Percentiles rank a stretch among this genome's conserved stretches.
Conservation (phyloP, 768 basidiomycete species). For the Mrakia hoshinonis region DNA sequence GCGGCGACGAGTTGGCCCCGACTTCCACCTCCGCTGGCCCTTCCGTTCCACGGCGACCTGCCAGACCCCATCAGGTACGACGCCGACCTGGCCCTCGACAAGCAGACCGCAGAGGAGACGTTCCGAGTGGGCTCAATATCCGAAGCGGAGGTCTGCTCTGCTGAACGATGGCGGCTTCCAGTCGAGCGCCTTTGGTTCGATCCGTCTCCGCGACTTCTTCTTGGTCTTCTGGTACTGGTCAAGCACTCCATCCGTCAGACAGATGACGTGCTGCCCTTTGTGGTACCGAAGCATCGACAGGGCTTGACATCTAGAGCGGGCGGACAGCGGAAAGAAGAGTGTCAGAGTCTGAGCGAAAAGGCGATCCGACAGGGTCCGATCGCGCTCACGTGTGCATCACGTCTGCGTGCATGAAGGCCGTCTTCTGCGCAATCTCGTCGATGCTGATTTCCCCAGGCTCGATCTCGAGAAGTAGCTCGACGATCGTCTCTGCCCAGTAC, state of each 20-base stretch:
- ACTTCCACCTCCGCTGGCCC: too few species aligned
- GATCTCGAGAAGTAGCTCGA: slow-evolving; percentile 64
- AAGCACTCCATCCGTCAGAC: slow-evolving; percentile 77
- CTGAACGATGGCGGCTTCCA: slow-evolving; percentile 97
- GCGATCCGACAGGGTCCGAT: too few species aligned
- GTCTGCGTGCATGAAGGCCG: slow-evolving; percentile 87
- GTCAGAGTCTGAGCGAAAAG: too few species aligned
- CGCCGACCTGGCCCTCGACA: too few species aligned
- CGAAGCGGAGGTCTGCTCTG: slow-evolving; percentile 75
- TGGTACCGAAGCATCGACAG: slow-evolving; percentile 91
- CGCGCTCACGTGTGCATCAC: slow-evolving; percentile 98
- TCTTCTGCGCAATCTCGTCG: slow-evolving; percentile 94
- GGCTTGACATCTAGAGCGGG: slow-evolving; percentile 67
- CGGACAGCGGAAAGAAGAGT: background rate
- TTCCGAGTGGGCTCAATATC: slow-evolving; percentile 34
- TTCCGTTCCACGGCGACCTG: too few species aligned
- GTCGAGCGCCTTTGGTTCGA: slow-evolving; percentile 66
- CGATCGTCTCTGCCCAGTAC: slow-evolving; percentile 95
- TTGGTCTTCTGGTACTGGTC: slow-evolving; percentile 81
- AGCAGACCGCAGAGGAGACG: too few species aligned
- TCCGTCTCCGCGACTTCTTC: slow-evolving; percentile 66
- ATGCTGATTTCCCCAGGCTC: slow-evolving; percentile 72
- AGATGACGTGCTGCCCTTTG: slow-evolving; percentile 89
- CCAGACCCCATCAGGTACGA: too few species aligned
- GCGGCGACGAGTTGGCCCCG: too few species aligned